phyloP scores from a whole-genome alignment of 345 rosid species.

The Cardamine chenopodiifolia region DNA sequence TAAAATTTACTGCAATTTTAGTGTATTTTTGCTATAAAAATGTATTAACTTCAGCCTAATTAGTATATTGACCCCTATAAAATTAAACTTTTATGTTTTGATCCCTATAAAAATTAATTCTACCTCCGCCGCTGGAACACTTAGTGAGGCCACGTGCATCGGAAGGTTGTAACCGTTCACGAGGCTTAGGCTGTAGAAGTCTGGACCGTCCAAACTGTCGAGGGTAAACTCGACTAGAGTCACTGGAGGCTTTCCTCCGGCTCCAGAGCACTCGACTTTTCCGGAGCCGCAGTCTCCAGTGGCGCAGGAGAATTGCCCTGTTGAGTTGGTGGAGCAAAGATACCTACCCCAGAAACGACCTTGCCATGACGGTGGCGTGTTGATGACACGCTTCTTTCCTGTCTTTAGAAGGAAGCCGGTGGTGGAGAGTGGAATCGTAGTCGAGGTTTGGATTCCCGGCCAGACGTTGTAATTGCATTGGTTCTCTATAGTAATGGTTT shows the following conservation, averaged over 20 bases:
- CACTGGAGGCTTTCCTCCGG: constrained; percentile 37
- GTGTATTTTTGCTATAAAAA: no score
- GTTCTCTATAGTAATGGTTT: constrained; percentile 33
- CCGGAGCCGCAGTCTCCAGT: constrained; percentile 59
- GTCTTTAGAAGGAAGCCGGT: constrained; percentile 60
- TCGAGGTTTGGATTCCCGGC: constrained; percentile 44
- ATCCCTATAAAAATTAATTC: no score
- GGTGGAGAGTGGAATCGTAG: constrained; percentile 25
- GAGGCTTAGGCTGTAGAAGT: constrained; percentile 47
- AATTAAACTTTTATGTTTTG: no score
- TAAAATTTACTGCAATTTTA: no score
- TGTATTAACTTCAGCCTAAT: no score
- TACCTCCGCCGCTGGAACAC: no score
- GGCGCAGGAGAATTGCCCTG: constrained; percentile 5
- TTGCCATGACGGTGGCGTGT: constrained; percentile 39
- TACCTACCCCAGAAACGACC: constrained; percentile 64
- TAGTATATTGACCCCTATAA: no score
- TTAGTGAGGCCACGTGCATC: neutral
- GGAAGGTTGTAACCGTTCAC: constrained; percentile 42
- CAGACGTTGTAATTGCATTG: constrained; percentile 57
- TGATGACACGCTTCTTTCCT: constrained; percentile 32
- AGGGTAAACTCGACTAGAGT: constrained; percentile 54
- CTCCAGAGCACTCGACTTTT: constrained; percentile 46
- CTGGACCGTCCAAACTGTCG: constrained; percentile 14
- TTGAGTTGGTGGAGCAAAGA: constrained; percentile 42